Base-by-base conservation (phyloP, 108 stramenopile genomes). In the Asterionellopsis glacialis region DNA sequence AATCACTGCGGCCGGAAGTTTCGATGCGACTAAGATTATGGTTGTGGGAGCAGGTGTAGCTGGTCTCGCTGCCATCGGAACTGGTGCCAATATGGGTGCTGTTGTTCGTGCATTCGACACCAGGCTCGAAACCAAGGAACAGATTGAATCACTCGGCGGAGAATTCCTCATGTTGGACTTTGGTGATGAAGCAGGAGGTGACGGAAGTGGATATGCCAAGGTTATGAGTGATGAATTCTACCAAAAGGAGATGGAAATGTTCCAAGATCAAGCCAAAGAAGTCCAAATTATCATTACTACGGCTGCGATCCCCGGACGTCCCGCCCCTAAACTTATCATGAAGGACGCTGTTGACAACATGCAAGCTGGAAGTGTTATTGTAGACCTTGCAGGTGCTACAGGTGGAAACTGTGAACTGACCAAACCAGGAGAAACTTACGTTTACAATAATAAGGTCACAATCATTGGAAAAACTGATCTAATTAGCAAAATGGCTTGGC, bases 41-140 rank as follows among this genome's bases (percentile, higher is more conserved):
- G 92, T 96, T 23, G 71, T 94, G 26, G 95, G 95, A 9, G 92
- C 83, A 19, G 95, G 95, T 22, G 95, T 96, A 11, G 95, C 95
- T 12, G 95, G 95, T 1, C 65, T 96, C 10, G 87, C 92, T 22
- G 90, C 95, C 18, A 86, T 96, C 57, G 81, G 84, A 51, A 72
- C 88, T 18, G 95, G 88, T 6, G 82, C 86, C 51, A 87, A 88
- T 48, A 85, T 93, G 82, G 95, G 95, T 11, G 95, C 95, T 11
- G 73, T 94, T 23, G 95, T 96, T 22, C 56, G 72, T 40, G 91
- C 88, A 0, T 96, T 92, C 54, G 95, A 96, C 63, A 91, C 91
- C 21, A 79, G 95, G 14, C 62, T 91, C 14, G 93, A 81, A 33
- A 90, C 82, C 48, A 80, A 83, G 59, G 95, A 96, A 62, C 95